Conservation (phyloP, 2,329 filamentous ascomycete species). For the Diaporthe citrichinensis region DNA sequence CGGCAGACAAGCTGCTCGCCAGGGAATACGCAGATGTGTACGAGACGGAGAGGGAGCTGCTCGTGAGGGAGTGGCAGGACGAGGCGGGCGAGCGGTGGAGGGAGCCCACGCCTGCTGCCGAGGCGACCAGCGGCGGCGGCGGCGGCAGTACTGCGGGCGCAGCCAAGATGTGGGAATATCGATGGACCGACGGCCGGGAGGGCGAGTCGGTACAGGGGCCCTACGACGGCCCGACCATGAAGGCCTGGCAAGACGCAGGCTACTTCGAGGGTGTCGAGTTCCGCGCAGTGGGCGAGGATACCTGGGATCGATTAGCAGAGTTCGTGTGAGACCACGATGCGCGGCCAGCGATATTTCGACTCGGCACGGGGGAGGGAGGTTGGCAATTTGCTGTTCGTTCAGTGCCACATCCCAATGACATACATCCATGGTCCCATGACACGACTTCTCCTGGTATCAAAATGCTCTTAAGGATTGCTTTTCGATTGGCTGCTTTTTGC, state of each 20-base stretch:
- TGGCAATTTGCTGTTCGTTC: background rate
- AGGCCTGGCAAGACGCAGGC: conserved; percentile 89
- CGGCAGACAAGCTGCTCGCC: conserved; percentile 87
- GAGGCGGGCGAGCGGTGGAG: conserved; percentile 92
- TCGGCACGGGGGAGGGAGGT: background rate
- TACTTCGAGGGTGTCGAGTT: conserved; percentile 96
- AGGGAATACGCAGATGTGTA: conserved; percentile 92
- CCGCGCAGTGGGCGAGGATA: conserved; percentile 67
- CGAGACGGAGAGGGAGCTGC: conserved; percentile 85
- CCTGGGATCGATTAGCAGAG: conserved; percentile 64
- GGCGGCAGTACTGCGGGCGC: conserved; percentile 36
- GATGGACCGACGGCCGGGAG: conserved; percentile 91
- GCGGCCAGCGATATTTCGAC: background rate
- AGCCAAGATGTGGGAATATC: conserved; percentile 83
- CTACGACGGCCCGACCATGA: conserved; percentile 88
- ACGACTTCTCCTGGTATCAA: background rate
- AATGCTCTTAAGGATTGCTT: background rate
- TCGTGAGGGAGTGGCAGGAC: conserved; percentile 85
- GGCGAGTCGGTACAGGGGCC: conserved; percentile 85
- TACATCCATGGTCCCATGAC: background rate
- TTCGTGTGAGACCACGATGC: conserved; percentile 26
- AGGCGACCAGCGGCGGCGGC: conserved; percentile 43
- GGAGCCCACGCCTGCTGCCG: conserved; percentile 54
- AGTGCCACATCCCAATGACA: background rate
- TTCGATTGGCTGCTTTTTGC: background rate